Percentiles rank a stretch among this genome's conserved stretches.
Evolutionary conservation across 805 yeast genomes (phyloP).

Genomic region (Suhomyces emberorum): DNA sequence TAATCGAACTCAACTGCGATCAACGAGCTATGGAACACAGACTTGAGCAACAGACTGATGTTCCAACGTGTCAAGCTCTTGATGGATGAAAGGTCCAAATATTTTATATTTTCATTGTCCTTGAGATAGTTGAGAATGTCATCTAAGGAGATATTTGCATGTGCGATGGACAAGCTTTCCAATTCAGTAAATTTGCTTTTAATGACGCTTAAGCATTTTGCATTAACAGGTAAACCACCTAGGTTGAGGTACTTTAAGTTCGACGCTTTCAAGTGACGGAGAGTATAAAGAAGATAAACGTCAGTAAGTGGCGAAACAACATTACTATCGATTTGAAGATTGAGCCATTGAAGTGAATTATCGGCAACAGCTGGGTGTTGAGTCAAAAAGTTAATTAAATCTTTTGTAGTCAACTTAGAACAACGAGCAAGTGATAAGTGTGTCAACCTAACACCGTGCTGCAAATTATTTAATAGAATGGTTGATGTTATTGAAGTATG

Average conservation of each 20-base stretch:
- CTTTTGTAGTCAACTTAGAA: constrained; percentile 67
- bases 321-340: constrained; percentile 59
- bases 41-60: constrained; percentile 26
- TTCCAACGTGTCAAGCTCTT: constrained; percentile 59
- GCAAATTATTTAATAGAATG: constrained; percentile 51
- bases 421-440: constrained; percentile 61
- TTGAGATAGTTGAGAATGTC: constrained; percentile 36
- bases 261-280: constrained; percentile 44
- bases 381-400: constrained; percentile 63
- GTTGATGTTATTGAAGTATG: constrained; percentile 75
- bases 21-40: constrained; percentile 30
- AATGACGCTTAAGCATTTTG: constrained; percentile 35
- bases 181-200: constrained; percentile 37
- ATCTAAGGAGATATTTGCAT: constrained; percentile 33
- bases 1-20: constrained; percentile 66
- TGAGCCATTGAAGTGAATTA: constrained; percentile 60
- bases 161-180: constrained; percentile 42
- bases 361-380: constrained; percentile 61
- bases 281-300: constrained; percentile 44
- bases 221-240: constrained; percentile 61
- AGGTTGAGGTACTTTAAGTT: constrained; percentile 52
- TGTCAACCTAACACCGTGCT: constrained; percentile 57
- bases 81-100: constrained; percentile 66
- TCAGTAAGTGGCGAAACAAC: constrained; percentile 57
- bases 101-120: constrained; percentile 41